Base-by-base conservation (phyloP, 192 early-diverging fungal genomes). In the Coemansia sp. region DNA sequence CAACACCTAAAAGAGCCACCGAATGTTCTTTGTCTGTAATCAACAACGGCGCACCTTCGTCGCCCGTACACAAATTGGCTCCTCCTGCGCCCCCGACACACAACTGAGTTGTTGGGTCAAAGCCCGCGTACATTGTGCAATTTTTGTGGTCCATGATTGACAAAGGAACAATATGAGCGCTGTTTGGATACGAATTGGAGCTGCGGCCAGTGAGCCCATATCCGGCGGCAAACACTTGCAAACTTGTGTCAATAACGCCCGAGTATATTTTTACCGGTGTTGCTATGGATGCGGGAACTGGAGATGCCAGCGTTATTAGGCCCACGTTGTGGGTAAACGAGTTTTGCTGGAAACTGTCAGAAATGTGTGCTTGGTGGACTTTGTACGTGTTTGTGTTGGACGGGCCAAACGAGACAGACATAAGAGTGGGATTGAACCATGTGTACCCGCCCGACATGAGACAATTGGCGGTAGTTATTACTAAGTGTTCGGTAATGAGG, bases 381-480 rank as follows among this genome's bases (percentile, higher is more conserved):
- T 61, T 65, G 58, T 65, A 69, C 0, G 32, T 6, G 8, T 69
- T 38, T 15, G 22, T 35, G 29, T 23, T 21, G 25, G 38, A 5
- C 11, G 5, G 47, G 24, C 41, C 56, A 23, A 76, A 55, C 5
- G 61, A 55, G 3, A 76, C 65, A 0, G 74, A 60, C 39, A 70
- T 60, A 1, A 63, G 56, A 1, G 21, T 6, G 4, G 74, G 45
- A 22, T 65, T 55, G 53, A 66, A 76, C 56, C 65, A 60, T 0
- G 74, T 63, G 19, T 35, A 37, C 0, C 29, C 54, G 21, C 57
- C 41, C 8, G 68, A 59, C 23, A 60, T 62, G 27, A 76, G 65
- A 21, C 74, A 76, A 58, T 76, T 67, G 51, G 74, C 68, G 0
- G 74, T 76, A 11, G 74, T 76, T 17, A 70, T 41, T 1, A 76